Conservation (phyloP, 2,329 filamentous ascomycete species). For the Verticillium longisporum region DNA sequence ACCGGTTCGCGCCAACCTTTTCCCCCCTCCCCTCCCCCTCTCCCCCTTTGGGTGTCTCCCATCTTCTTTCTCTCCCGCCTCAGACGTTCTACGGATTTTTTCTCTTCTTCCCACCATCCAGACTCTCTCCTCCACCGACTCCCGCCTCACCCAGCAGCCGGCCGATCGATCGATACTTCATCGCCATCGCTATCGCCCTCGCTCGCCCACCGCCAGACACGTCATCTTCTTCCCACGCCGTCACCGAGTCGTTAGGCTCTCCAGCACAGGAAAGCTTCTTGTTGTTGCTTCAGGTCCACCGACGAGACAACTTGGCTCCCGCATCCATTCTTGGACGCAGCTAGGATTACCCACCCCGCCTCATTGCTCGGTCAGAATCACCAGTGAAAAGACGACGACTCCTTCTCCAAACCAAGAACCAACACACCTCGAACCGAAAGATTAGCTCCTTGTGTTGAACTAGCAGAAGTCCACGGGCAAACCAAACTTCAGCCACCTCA, state of each 20-base stretch:
- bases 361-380: background rate
- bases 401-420: background rate
- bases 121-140: background rate
- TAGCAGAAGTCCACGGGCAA: background rate
- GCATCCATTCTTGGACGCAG: background rate
- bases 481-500: background rate
- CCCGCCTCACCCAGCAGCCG: background rate
- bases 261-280: background rate
- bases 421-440: background rate
- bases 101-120: background rate
- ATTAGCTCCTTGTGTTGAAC: too few species aligned
- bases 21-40: constrained; percentile 1
- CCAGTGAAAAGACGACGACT: background rate
- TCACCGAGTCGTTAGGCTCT: background rate
- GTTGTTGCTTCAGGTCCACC: background rate
- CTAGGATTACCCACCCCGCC: background rate
- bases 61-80: background rate
- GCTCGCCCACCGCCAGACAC: background rate
- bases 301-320: background rate
- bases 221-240: background rate
- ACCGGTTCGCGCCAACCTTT: constrained; percentile 35
- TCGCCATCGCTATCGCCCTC: background rate
- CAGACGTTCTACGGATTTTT: constrained; percentile 3
- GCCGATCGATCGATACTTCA: background rate
- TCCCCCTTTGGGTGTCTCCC: constrained; percentile 4